These are phyloP conservation scores for Fusarium stilboides DNA, from an alignment of 2,329 filamentous ascomycete genomes.

Conservation along the genomic window DNA sequence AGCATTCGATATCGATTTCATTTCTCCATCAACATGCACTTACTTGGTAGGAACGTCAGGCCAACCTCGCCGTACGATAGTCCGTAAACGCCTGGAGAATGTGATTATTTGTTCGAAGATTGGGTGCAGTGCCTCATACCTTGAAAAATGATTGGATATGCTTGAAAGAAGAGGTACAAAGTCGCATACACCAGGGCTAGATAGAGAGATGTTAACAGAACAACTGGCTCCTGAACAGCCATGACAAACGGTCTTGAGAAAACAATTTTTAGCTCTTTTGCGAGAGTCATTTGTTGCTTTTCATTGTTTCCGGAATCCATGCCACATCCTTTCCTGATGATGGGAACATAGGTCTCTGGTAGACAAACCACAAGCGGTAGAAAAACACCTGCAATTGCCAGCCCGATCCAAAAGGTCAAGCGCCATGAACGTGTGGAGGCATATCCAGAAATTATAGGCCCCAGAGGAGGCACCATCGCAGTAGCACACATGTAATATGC, in stretches of 20 bases:
- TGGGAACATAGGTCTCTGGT: conserved; percentile 64
- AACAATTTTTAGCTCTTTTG: conserved; percentile 55
- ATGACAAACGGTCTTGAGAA: conserved; percentile 45
- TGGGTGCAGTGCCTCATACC: conserved; percentile 12
- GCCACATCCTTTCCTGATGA: conserved; percentile 65
- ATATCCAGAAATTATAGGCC: conserved; percentile 66
- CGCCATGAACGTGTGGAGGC: conserved; percentile 59
- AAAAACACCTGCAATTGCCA: conserved; percentile 37
- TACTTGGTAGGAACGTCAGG: conserved; percentile 64
- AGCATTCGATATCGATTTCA: background rate
- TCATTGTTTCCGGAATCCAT: conserved; percentile 62
- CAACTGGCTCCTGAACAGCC: conserved; percentile 60
- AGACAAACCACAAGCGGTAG: conserved; percentile 54
- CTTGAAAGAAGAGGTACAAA: conserved; percentile 66
- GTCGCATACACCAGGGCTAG: conserved; percentile 66
- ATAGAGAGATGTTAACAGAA: conserved; percentile 63
- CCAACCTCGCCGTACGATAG: conserved; percentile 62
- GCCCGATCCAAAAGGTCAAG: conserved; percentile 58
- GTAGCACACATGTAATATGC: conserved; percentile 53
- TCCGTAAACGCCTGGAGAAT: conserved; percentile 53
- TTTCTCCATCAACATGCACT: conserved; percentile 32
- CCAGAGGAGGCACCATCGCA: conserved; percentile 57
- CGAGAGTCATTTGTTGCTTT: no score
- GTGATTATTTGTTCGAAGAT: background rate
- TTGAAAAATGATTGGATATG: conserved; percentile 65